A percentile compares a stretch with the other conserved stretches of the same genome.
Conservation (phyloP, 2,329 filamentous ascomycete species). For the Knoxdaviesia capensis region DNA sequence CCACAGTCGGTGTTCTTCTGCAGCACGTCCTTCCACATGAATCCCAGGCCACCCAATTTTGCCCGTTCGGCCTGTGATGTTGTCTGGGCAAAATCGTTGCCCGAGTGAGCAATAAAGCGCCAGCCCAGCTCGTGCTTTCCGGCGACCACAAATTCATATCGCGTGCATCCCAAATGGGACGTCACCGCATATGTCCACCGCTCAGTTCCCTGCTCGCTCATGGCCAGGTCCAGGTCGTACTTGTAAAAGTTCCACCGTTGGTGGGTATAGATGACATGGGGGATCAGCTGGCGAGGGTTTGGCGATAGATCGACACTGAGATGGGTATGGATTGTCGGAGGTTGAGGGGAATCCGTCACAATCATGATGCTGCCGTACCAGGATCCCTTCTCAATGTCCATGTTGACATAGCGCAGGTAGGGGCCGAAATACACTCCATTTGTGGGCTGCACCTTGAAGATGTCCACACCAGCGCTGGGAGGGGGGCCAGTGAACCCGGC, state of each 20-base stretch:
- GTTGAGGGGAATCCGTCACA: conserved; percentile 76
- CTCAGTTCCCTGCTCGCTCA: conserved; percentile 62
- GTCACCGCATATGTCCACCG: conserved; percentile 98
- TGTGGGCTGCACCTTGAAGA: conserved; percentile 83
- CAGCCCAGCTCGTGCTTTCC: conserved; percentile 78
- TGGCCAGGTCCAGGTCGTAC: conserved; percentile 76
- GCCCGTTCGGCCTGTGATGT: conserved; percentile 73
- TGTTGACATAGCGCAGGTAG: conserved; percentile 88
- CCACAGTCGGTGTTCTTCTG: conserved; percentile 94
- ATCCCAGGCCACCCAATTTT: conserved; percentile 70
- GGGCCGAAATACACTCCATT: conserved; percentile 98
- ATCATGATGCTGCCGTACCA: conserved; percentile 92
- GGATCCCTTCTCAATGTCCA: conserved; percentile 77
- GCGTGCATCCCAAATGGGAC: conserved; percentile 89
- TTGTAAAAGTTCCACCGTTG: conserved; percentile 92
- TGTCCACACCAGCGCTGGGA: conserved; percentile 69
- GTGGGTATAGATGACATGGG: conserved; percentile 68
- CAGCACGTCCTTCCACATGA: conserved; percentile 98
- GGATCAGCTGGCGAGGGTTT: conserved; percentile 71
- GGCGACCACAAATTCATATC: conserved; percentile 91
- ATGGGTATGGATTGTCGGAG: conserved; percentile 91
- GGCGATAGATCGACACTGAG: conserved; percentile 78
- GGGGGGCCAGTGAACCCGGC: conserved; percentile 81
- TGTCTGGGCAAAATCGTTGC: conserved; percentile 82
- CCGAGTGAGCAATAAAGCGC: conserved; percentile 90